Percentiles rank a stretch among this genome's conserved stretches.
These are phyloP conservation scores for Hsuehochloa calcarea DNA, from an alignment of 176 grass and related monocot genomes.

Conservation along the genomic window DNA sequence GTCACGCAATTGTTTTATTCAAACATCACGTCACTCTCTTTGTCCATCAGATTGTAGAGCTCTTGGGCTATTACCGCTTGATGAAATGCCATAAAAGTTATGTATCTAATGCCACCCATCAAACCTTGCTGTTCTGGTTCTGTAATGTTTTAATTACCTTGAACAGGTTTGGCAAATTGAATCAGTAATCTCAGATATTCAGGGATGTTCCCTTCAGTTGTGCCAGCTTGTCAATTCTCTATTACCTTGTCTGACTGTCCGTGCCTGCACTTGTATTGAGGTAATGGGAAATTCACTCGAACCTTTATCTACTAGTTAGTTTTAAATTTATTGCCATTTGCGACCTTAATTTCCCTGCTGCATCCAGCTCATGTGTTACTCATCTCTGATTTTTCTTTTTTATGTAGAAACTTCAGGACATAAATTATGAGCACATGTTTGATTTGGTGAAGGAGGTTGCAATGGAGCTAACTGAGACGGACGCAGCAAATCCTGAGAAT, in stretches of 20 bases:
- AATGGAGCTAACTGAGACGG: constrained; percentile 41
- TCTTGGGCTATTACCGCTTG: background rate
- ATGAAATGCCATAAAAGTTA: constrained; percentile 26
- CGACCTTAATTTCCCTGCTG: background rate
- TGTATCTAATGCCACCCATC: background rate
- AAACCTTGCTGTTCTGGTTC: constrained; percentile 29
- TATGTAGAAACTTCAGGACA: constrained; percentile 57
- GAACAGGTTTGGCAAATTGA: constrained; percentile 84
- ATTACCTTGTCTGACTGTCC: constrained; percentile 43
- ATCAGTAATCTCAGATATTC: constrained; percentile 66
- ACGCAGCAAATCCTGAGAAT: constrained; percentile 42
- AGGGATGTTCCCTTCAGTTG: constrained; percentile 62
- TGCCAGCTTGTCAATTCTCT: constrained; percentile 62
- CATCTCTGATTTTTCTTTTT: constrained; percentile 28
- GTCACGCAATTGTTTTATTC: background rate
- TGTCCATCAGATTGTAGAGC: background rate
- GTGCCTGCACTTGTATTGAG: constrained; percentile 68
- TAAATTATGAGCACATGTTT: constrained; percentile 59
- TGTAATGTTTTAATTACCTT: constrained; percentile 33
- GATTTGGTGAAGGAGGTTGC: constrained; percentile 53
- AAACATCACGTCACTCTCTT: background rate
- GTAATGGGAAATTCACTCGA: constrained; percentile 47
- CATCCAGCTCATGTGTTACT: background rate
- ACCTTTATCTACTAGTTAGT: constrained; percentile 4
- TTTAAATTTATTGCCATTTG: constrained; percentile 15